A percentile compares a stretch with the other conserved stretches of the same genome.
phyloP scores from a whole-genome alignment of 805 yeast species.

The Yarrowia deformans region DNA sequence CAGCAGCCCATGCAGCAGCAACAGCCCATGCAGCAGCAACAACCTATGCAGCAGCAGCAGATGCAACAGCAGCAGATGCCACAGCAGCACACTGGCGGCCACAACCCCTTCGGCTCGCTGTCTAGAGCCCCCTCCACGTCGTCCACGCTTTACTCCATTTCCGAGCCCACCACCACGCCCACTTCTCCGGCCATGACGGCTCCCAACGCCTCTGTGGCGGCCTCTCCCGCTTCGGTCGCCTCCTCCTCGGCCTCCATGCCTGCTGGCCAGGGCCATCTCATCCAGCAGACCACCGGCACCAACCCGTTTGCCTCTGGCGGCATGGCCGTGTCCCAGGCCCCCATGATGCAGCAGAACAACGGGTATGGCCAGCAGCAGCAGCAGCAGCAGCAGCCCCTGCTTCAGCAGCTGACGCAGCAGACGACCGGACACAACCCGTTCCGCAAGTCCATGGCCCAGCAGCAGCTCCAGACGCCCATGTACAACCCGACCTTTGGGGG shows the following conservation, averaged over 20 bases:
- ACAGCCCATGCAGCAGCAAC: conserved; percentile 14
- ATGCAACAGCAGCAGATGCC: conserved; percentile 26
- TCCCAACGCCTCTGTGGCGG: conserved; percentile 42
- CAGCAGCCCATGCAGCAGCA: conserved; percentile 29
- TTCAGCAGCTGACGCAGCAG: conserved; percentile 48
- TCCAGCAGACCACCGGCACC: conserved; percentile 49
- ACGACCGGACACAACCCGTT: conserved; percentile 71
- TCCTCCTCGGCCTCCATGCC: conserved; percentile 39
- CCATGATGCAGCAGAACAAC: conserved; percentile 37
- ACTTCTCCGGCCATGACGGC: conserved; percentile 47
- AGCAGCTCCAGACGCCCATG: conserved; percentile 45
- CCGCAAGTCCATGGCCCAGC: conserved; percentile 49
- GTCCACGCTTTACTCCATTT: conserved; percentile 39
- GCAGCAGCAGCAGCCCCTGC: conserved; percentile 37
- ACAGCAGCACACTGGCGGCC: conserved; percentile 20
- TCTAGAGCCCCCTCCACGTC: conserved; percentile 45
- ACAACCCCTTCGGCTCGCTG: conserved; percentile 44
- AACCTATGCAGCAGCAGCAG: conserved; percentile 27
- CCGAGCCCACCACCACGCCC: conserved; percentile 36
- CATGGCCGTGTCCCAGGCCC: conserved; percentile 22
- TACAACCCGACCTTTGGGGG: conserved; percentile 70
- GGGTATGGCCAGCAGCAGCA: conserved; percentile 35
- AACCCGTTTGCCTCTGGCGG: conserved; percentile 55
- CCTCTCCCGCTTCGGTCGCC: conserved; percentile 35
- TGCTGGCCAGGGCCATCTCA: conserved; percentile 41